Conservation (phyloP, 169 alveolate species). For the Plasmodium adleri region DNA sequence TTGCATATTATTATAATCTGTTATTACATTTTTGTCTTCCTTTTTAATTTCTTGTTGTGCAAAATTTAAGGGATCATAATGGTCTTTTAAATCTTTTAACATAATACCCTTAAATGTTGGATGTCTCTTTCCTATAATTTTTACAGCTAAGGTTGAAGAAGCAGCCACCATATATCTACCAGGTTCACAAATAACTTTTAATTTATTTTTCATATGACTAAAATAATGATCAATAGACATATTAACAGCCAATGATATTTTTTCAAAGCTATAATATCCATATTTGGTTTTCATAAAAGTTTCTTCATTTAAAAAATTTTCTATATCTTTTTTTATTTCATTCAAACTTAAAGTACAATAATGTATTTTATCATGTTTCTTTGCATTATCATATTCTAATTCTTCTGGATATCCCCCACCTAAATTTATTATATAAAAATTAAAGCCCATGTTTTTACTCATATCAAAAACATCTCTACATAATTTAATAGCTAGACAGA, state of each 20-base stretch:
- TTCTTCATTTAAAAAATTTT: slow-evolving; percentile 33
- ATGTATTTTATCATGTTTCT: slow-evolving; percentile 25
- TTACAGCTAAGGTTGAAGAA: slow-evolving; percentile 38
- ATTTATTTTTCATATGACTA: slow-evolving; percentile 25
- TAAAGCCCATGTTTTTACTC: slow-evolving; percentile 16
- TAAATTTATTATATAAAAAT: slow-evolving; percentile 43
- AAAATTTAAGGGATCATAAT: neutral
- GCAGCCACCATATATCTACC: slow-evolving; percentile 74
- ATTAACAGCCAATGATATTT: slow-evolving; percentile 70
- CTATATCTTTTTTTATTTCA: slow-evolving; percentile 35
- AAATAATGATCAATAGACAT: slow-evolving; percentile 67
- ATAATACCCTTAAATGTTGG: slow-evolving; percentile 35
- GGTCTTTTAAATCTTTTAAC: slow-evolving; percentile 15
- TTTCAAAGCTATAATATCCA: slow-evolving; percentile 51
- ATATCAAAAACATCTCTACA: slow-evolving; percentile 46
- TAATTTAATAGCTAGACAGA: slow-evolving; percentile 64
- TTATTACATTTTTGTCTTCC: neutral
- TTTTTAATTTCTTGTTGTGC: neutral
- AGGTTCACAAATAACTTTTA: slow-evolving; percentile 64
- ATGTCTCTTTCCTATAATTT: slow-evolving; percentile 65
- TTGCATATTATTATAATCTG: neutral
- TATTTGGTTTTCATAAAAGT: slow-evolving; percentile 27
- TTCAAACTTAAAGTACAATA: slow-evolving; percentile 39
- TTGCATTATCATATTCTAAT: slow-evolving; percentile 54
- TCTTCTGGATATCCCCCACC: slow-evolving; percentile 78